Conservation (phyloP, 2,329 filamentous ascomycete species). For the Corinectria fuckeliana region DNA sequence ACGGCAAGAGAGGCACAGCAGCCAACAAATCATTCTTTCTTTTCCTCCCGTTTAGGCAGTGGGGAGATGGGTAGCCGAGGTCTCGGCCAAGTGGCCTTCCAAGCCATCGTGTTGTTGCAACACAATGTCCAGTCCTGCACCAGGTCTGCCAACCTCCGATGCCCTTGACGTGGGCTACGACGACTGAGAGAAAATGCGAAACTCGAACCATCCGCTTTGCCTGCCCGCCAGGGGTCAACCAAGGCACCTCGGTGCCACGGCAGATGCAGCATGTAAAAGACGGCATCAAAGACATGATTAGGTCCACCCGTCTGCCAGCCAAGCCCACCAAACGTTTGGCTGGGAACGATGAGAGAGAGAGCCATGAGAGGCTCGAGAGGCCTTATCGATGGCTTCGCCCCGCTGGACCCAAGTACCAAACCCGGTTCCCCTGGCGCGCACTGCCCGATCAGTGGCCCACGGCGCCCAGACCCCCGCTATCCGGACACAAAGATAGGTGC, state of each 20-base stretch:
- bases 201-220: conserved; percentile 7
- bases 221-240: not conserved
- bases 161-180: conserved; percentile 20
- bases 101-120: conserved; percentile 23
- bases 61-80: conserved; percentile 24
- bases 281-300: conserved; percentile 31
- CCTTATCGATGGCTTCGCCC: conserved; percentile 29
- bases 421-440: conserved; percentile 22
- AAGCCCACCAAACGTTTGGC: conserved; percentile 7
- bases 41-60: conserved; percentile 16
- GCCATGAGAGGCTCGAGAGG: conserved; percentile 13
- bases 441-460: conserved; percentile 32
- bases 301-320: conserved; percentile 23
- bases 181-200: conserved; percentile 26
- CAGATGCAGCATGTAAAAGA: conserved; percentile 6
- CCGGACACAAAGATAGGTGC: conserved; percentile 19
- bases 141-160: conserved; percentile 19
- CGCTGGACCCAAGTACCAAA: conserved; percentile 4
- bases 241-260: conserved; percentile 3
- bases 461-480: conserved; percentile 30
- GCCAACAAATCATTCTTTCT: conserved; percentile 26
- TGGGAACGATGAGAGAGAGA: not conserved
- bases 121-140: conserved; percentile 31
- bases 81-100: conserved; percentile 14
- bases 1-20: conserved; percentile 11